Base-by-base conservation (phyloP, 1,139 yeast species). In the Arxiozyma telluris region DNA sequence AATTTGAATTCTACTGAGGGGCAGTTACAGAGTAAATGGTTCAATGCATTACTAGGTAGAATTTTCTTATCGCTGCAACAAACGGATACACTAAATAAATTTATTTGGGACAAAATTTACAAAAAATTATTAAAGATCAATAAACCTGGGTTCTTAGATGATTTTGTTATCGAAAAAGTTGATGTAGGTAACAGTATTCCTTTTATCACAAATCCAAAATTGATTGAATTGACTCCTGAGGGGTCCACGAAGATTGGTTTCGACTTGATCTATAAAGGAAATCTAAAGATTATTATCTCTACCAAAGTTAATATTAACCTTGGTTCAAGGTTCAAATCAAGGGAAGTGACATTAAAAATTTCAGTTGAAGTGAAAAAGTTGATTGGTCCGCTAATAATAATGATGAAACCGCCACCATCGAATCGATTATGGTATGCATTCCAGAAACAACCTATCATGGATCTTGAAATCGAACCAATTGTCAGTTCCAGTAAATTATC, bases 371-470 rank as follows among this genome's bases (percentile, higher is more conserved):
- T 90, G 47, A 79, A 79, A 52, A 81, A 77, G 61, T 63, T 93
- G 5, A 83, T 84, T 54, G 98, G 98, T 0, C 86, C 88, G 1
- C 59, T 91, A 58, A 67, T 86, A 0, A 65, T 91, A 34, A 75
- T 79, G 52, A 69, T 91, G 46, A 93, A 93, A 65, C 89, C 95
- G 0, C 96, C 96, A 0, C 98, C 98, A 17, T 83, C 96, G 3
- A 84, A 83, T 56, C 77, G 98, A 61, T 64, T 93, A 1, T 93
- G 98, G 98, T 93, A 89, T 65, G 81, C 89, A 1, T 93, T 90
- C 68, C 89, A 84, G 60, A 70, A 77, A 8, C 89, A 85, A 76
- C 98, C 98, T 0, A 75, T 77, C 18, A 71, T 91, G 68, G 84
- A 82, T 56, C 69, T 93, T 58, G 82, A 78, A 43, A 83, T 90